Percentiles rank a stretch among this genome's conserved stretches.
Evolutionary conservation across 73 alveolate species (phyloP).

Genomic region (Symbiodinium natans): DNA sequence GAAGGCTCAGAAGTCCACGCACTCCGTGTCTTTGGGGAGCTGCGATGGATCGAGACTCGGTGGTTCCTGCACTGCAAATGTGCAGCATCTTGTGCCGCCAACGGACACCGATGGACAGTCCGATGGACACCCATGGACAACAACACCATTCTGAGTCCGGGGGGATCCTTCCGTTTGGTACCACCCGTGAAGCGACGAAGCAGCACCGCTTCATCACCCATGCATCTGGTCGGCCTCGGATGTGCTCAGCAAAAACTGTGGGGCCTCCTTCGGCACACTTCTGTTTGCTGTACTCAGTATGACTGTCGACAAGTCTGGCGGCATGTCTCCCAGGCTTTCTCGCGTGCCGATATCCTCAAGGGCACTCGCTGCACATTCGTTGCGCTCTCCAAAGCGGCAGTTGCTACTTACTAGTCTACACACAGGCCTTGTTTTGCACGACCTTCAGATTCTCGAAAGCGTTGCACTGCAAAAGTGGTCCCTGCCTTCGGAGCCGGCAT

Average conservation of each 20-base stretch:
- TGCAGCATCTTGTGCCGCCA: too few species aligned
- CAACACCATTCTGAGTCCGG: too few species aligned
- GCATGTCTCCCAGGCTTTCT: constrained; percentile 75
- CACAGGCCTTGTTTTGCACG: constrained; percentile 61
- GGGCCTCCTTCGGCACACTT: background rate
- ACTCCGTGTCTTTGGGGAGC: constrained; percentile 72
- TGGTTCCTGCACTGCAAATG: constrained; percentile 73
- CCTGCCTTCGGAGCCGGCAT: constrained; percentile 19
- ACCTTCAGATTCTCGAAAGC: constrained; percentile 54
- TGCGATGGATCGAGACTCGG: constrained; percentile 18
- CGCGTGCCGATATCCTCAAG: constrained; percentile 56
- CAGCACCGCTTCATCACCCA: constrained; percentile 89
- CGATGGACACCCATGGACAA: too few species aligned
- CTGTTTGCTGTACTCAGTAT: background rate
- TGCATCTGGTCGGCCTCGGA: constrained; percentile 52
- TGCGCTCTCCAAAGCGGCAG: background rate
- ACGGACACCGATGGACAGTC: too few species aligned
- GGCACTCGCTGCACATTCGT: background rate
- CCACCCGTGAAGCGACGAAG: constrained; percentile 88
- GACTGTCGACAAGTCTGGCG: background rate
- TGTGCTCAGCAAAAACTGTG: background rate
- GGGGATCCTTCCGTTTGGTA: constrained; percentile 46
- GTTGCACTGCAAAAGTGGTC: constrained; percentile 73
- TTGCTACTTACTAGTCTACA: background rate
- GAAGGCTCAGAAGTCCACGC: constrained; percentile 3